Percentiles rank a stretch among this genome's conserved stretches.
phyloP scores from a whole-genome alignment of 192 early-diverging fungal species.

The Coemansia sp. region DNA sequence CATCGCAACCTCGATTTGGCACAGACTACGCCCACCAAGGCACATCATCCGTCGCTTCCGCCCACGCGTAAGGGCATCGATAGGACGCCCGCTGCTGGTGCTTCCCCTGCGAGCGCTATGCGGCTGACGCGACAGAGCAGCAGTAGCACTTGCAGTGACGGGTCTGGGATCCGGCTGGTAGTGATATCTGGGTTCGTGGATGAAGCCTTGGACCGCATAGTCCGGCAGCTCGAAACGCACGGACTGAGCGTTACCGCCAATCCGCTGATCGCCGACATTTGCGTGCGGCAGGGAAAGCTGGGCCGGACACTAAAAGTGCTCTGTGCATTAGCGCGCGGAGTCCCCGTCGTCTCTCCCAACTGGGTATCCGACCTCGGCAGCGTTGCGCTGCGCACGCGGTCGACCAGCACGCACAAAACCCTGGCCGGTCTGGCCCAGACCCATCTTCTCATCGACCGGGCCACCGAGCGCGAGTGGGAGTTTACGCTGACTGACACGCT shows the following conservation, averaged over 20 bases:
- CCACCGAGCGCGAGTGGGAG: constrained; percentile 38
- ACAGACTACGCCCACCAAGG: not conserved
- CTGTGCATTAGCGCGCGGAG: constrained; percentile 44
- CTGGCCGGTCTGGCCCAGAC: not conserved
- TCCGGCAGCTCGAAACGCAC: not conserved
- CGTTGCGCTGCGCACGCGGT: not conserved
- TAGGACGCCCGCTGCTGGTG: not conserved
- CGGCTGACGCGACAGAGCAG: not conserved
- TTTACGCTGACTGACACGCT: constrained; percentile 25
- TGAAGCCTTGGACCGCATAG: constrained; percentile 3
- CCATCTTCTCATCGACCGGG: constrained; percentile 16
- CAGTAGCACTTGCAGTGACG: too few species aligned
- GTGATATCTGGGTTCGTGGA: constrained; percentile 23
- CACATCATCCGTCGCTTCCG: not conserved
- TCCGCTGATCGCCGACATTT: constrained; percentile 31
- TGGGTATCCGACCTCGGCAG: constrained; percentile 10
- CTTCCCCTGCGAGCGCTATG: not conserved
- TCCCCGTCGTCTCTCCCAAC: constrained; percentile 19
- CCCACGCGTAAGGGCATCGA: not conserved
- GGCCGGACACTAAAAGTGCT: constrained; percentile 50
- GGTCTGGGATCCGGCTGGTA: not conserved
- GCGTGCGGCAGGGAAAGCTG: constrained; percentile 28
- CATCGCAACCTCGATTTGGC: constrained; percentile 2
- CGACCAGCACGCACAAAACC: not conserved
- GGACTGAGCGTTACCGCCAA: constrained; percentile 24